These are phyloP conservation scores for Cyathus striatus DNA, from an alignment of 768 basidiomycete genomes.

Conservation along the genomic window DNA sequence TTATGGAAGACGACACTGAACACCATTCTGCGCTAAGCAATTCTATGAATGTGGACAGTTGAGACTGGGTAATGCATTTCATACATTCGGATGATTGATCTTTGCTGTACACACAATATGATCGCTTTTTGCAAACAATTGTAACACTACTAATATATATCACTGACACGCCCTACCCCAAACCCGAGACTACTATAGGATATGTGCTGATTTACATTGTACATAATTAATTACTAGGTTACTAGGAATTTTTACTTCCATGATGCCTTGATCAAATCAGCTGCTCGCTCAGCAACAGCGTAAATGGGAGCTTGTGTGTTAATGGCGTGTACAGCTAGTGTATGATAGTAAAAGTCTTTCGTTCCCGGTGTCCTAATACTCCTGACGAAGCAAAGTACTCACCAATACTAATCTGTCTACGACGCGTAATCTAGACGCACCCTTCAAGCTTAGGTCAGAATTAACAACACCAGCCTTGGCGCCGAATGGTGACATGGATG, in stretches of 20 bases:
- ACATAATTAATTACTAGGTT: background rate
- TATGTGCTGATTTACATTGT: background rate
- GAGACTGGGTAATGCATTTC: background rate
- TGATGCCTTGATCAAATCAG: background rate
- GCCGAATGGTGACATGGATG: background rate
- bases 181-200: background rate
- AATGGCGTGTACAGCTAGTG: background rate
- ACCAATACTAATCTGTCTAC: background rate
- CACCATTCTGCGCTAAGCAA: constrained; percentile 13
- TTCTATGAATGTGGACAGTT: constrained; percentile 15
- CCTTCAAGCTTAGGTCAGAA: background rate
- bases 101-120: too few species aligned
- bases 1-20: constrained; percentile 11
- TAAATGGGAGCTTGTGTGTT: background rate
- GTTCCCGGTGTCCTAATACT: too few species aligned
- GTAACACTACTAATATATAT: too few species aligned
- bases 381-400: background rate
- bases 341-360: background rate
- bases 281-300: background rate
- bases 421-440: background rate
- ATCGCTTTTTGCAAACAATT: too few species aligned
- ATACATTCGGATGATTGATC: too few species aligned
- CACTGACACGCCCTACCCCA: background rate
- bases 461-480: background rate
- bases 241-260: background rate